phyloP scores from a whole-genome alignment of 73 alveolate genomes.

The Paraurostyla sp. region DNA sequence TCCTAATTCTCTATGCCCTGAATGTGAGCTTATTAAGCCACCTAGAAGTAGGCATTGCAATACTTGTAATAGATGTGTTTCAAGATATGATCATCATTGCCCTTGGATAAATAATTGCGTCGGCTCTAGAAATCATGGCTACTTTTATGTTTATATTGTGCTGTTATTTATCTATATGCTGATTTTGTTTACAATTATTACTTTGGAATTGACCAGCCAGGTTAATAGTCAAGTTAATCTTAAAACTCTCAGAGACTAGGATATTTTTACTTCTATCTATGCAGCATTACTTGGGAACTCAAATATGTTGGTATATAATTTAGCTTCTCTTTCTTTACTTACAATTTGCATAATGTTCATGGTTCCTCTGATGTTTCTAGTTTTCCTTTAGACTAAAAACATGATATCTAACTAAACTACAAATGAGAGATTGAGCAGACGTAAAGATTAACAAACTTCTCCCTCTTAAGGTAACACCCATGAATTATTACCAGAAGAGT shows the following conservation, averaged over 20 bases:
- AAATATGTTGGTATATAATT: not conserved
- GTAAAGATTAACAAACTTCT: not conserved
- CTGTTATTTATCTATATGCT: not conserved
- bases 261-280: not conserved
- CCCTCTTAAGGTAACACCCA: not conserved
- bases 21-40: constrained; percentile 58
- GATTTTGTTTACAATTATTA: not conserved
- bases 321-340: not conserved
- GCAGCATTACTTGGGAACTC: not conserved
- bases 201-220: not conserved
- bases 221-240: not conserved
- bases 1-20: constrained; percentile 66
- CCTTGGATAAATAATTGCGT: constrained; percentile 79
- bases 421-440: constrained; percentile 30
- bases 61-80: constrained; percentile 74
- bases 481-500: not conserved
- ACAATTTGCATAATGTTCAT: not conserved
- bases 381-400: constrained; percentile 19
- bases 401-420: constrained; percentile 56
- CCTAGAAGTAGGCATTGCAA: constrained; percentile 70
- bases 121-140: constrained; percentile 72
- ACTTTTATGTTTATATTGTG: constrained; percentile 28
- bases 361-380: constrained; percentile 32
- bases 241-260: not conserved
- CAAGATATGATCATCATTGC: constrained; percentile 78